Evolutionary conservation across 2,329 filamentous ascomycete species (phyloP), one percentile per base, ranked within the genome.

Genomic region (Paraphoma chrysanthemicola): DNA sequence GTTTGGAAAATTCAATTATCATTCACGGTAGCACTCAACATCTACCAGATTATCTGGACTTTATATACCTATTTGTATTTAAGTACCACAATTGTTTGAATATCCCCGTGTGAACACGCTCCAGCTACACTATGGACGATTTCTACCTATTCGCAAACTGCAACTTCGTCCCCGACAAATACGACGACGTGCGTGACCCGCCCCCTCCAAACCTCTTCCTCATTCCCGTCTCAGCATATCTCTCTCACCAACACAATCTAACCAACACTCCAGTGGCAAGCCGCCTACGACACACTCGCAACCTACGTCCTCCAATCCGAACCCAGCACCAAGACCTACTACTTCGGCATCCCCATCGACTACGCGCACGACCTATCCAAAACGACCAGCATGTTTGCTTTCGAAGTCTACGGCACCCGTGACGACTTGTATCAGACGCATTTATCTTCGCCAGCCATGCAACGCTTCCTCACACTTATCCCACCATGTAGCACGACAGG

Each of bases 281-380:
- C 71, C 9, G 76, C 75, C 8, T 80, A 78, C 59, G 75, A 79
- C 54, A 68, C 72, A 23, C 76, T 79, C 28, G 77, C 71, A 31
- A 58, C 63, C 30, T 73, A 79, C 46, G 77, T 79, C 56, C 70
- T 51, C 55, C 56, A 50, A 48, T 62, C 70, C 6, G 76, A 79
- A 57, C 70, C 68, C 41, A 74, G 72, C 10, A 79, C 76, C 0
- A 66, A 75, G 59, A 73, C 77, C 1, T 80, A 80, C 66, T 80
- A 80, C 68, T 80, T 81, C 59, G 78, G 77, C 48, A 73, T 80
- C 44, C 78, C 77, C 6, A 51, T 71, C 43, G 72, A 76, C 58
- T 72, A 73, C 60, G 68, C 65, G 12, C 60, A 74, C 46, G 64
- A 76, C 59, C 50, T 70, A 45, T 60, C 63, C 28, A 63, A 59